These are phyloP conservation scores for Ophioceras dolichostomum DNA, from an alignment of 2,329 filamentous ascomycete genomes.

Conservation along the genomic window DNA sequence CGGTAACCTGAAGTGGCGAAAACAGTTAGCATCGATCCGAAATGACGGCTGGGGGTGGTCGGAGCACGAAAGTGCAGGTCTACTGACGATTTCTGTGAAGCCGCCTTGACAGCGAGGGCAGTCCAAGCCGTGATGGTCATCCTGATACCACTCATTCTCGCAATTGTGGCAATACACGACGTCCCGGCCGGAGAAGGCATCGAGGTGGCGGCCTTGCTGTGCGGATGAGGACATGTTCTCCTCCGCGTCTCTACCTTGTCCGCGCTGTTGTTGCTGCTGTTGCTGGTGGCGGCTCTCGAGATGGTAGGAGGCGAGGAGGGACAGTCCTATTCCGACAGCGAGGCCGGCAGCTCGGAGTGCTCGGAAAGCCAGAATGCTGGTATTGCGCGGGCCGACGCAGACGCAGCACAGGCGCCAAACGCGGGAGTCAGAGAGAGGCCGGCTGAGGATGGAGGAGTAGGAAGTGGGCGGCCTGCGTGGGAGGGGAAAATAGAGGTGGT, in stretches of 20 bases:
- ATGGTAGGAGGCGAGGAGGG: conserved; percentile 42
- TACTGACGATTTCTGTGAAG: conserved; percentile 73
- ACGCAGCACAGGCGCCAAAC: too few relatives aligned
- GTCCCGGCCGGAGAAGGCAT: conserved; percentile 43
- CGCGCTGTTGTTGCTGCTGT: conserved; percentile 6
- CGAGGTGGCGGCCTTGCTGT: conserved; percentile 24
- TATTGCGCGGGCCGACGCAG: neutral
- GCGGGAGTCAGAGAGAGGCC: too few relatives aligned
- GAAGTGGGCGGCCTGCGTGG: too few relatives aligned
- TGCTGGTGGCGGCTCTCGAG: conserved; percentile 22
- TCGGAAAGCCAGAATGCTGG: conserved; percentile 41
- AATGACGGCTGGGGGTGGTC: conserved; percentile 4
- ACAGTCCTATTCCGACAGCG: conserved; percentile 44
- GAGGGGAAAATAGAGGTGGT: too few relatives aligned
- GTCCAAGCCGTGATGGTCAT: conserved; percentile 50
- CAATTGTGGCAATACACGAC: conserved; percentile 82
- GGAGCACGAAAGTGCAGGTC: neutral
- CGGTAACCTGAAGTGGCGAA: conserved; percentile 29
- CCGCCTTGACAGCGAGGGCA: conserved; percentile 74
- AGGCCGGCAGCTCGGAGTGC: conserved; percentile 41
- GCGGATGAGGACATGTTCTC: conserved; percentile 13
- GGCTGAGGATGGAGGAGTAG: too few relatives aligned
- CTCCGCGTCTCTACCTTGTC: conserved; percentile 20
- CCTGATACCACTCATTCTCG: conserved; percentile 68
- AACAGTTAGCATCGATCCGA: conserved; percentile 14